Conservation (phyloP, 2,329 filamentous ascomycete genomes). For the Dichotomopilus funicola region DNA sequence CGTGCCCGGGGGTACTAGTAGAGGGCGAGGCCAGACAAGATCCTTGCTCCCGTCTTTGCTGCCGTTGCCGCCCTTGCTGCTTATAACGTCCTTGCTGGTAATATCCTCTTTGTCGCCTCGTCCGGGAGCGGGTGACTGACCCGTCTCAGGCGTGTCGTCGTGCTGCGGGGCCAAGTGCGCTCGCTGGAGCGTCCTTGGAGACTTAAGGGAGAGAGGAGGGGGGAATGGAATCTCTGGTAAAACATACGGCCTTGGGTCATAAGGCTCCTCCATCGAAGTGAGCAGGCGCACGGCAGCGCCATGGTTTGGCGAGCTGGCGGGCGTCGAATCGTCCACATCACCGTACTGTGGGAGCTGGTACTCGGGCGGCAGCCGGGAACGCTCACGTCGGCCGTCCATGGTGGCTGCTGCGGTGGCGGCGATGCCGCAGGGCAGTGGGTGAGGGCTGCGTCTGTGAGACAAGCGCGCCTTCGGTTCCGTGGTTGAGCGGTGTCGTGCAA, state of each 20-base stretch:
- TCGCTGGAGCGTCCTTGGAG: conserved; percentile 5
- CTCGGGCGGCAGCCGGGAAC: conserved; percentile 46
- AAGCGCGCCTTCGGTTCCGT: background rate
- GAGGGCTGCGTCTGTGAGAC: conserved; percentile 9
- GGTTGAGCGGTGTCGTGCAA: background rate
- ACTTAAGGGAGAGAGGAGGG: conserved; percentile 17
- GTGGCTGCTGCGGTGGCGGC: conserved; percentile 12
- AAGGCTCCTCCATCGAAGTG: conserved; percentile 55
- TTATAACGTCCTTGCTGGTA: background rate
- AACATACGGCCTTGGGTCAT: conserved; percentile 51
- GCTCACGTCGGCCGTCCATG: conserved; percentile 48
- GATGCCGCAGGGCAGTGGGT: conserved; percentile 1
- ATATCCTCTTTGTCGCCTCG: no score
- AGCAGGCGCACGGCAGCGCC: conserved; percentile 53
- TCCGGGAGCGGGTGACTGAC: background rate
- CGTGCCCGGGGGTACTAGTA: background rate
- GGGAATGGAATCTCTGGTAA: conserved; percentile 23
- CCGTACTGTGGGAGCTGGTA: conserved; percentile 53
- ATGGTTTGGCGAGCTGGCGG: conserved; percentile 38
- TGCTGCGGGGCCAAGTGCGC: conserved; percentile 22
- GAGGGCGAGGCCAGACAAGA: no score
- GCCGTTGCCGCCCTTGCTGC: no score
- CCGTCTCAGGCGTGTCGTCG: conserved; percentile 7
- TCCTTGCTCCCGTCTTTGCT: no score
- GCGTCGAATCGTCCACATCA: conserved; percentile 43